Conservation (phyloP, 257 asterid species). For the Coffea eugenioides region DNA sequence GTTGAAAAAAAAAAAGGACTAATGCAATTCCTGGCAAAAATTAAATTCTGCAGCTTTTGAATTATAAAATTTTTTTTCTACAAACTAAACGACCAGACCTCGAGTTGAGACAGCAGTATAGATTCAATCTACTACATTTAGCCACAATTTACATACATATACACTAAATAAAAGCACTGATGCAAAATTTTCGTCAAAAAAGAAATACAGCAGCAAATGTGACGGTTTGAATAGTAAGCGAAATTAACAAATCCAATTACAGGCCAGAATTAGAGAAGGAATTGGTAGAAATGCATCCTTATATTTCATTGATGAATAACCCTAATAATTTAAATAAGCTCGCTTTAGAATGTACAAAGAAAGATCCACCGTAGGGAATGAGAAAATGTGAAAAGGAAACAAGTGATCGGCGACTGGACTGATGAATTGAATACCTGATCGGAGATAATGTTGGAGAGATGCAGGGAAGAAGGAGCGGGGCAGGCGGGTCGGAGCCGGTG, state of each 20-base stretch:
- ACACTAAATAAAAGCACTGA: neutral
- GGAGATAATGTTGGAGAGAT: conserved; percentile 9
- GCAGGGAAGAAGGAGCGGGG: neutral
- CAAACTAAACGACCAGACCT: neutral
- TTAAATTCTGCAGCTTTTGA: neutral
- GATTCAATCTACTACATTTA: too few relatives aligned
- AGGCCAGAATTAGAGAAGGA: neutral
- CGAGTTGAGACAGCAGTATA: neutral
- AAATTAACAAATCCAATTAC: neutral
- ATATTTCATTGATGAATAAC: neutral
- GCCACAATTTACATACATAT: neutral
- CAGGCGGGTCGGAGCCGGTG: neutral
- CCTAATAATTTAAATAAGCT: too few relatives aligned
- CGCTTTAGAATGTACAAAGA: neutral
- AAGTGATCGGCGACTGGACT: conserved; percentile 3
- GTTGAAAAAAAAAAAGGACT: neutral
- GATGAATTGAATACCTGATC: conserved; percentile 18
- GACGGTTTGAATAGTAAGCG: neutral
- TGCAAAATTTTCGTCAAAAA: neutral
- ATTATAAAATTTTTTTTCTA: neutral
- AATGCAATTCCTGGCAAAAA: neutral
- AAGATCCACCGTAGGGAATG: neutral
- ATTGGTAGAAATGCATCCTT: neutral
- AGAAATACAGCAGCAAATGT: neutral
- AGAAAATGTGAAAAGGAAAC: neutral